Percentiles rank a stretch among this genome's conserved stretches.
Evolutionary conservation across 2,329 filamentous ascomycete species (phyloP).

Genomic region (Parastagonospora avenae): DNA sequence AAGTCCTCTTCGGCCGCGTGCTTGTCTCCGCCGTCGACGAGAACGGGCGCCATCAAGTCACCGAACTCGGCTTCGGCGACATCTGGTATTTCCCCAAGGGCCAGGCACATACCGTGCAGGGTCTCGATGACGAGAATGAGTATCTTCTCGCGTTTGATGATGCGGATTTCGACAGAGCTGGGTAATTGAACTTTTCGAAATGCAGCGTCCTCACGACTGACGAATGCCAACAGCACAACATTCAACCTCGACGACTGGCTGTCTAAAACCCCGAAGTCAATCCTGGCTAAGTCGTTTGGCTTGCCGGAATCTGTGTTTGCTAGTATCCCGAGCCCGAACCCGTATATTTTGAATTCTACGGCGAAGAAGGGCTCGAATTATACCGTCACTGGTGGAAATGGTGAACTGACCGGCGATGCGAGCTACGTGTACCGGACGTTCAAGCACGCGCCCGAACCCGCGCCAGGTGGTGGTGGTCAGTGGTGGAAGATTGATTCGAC

Average conservation of each 20-base stretch:
- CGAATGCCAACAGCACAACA: constrained; percentile 57
- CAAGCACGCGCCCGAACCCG: constrained; percentile 60
- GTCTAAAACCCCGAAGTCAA: constrained; percentile 65
- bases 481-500: constrained; percentile 69
- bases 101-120: constrained; percentile 66
- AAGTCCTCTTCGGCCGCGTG: constrained; percentile 64
- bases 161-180: constrained; percentile 67
- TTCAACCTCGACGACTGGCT: constrained; percentile 77
- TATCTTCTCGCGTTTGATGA: constrained; percentile 71
- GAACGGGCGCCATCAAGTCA: constrained; percentile 60
- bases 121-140: constrained; percentile 69
- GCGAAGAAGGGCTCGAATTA: constrained; percentile 45
- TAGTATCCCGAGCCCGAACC: constrained; percentile 61
- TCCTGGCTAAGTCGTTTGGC: constrained; percentile 73
- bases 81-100: constrained; percentile 74
- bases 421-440: constrained; percentile 68
- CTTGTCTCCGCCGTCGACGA: constrained; percentile 67
- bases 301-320: constrained; percentile 65
- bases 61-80: constrained; percentile 64
- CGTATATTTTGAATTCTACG: constrained; percentile 66
- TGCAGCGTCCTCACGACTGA: neutral
- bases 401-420: constrained; percentile 59
- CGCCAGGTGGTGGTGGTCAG: constrained; percentile 66
- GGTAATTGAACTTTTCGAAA: constrained; percentile 47
- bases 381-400: constrained; percentile 54